These are phyloP conservation scores for Boletus reticuloceps DNA, from an alignment of 768 basidiomycete species.

Conservation along the genomic window DNA sequence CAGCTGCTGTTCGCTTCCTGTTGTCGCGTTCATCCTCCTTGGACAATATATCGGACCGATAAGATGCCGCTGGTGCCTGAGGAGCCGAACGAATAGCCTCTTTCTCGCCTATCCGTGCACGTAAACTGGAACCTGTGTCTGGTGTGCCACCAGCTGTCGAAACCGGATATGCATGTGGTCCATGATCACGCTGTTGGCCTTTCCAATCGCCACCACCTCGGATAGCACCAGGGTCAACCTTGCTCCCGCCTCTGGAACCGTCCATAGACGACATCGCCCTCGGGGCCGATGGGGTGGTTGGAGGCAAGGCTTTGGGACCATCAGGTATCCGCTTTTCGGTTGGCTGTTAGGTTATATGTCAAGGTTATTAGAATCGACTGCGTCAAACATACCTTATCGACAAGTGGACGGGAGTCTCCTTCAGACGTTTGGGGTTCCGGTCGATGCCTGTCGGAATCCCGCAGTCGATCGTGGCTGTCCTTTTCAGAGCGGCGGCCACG, in stretches of 20 bases:
- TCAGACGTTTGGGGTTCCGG: conserved; percentile 61
- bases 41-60: conserved; percentile 42
- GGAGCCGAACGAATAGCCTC: conserved; percentile 42
- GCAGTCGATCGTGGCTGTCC: conserved; percentile 61
- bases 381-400: conserved; percentile 57
- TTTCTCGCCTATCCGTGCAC: conserved; percentile 62
- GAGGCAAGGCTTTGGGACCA: conserved; percentile 51
- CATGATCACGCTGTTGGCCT: conserved; percentile 35
- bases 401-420: conserved; percentile 44
- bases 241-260: conserved; percentile 36
- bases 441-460: conserved; percentile 65
- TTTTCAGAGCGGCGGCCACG: conserved; percentile 68
- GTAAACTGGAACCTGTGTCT: conserved; percentile 38
- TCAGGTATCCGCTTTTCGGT: conserved; percentile 58
- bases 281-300: conserved; percentile 66
- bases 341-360: conserved; percentile 29
- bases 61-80: conserved; percentile 41
- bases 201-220: conserved; percentile 53
- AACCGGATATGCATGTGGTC: conserved; percentile 21
- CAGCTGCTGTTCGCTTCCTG: conserved; percentile 68
- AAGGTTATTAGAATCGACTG: conserved; percentile 2
- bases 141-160: conserved; percentile 18
- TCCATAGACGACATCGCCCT: conserved; percentile 64
- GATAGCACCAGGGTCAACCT: conserved; percentile 36
- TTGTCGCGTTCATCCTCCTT: conserved; percentile 67